phyloP scores from a whole-genome alignment of 805 yeast genomes.

The Candida qinlingensis region DNA sequence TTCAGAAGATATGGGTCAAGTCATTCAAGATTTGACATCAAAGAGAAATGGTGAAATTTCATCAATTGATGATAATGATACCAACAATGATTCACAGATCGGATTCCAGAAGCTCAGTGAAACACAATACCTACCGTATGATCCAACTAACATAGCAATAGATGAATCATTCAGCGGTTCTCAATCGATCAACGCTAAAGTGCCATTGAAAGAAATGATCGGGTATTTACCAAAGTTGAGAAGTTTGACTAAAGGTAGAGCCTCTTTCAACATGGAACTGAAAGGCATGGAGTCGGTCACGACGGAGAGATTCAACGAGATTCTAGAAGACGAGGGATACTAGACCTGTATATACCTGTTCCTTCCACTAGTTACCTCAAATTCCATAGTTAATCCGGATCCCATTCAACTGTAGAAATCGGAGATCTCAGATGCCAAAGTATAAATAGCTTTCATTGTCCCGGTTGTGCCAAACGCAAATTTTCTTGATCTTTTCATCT shows the following conservation, averaged over 20 bases:
- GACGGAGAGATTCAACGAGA: constrained; percentile 40
- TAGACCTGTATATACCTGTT: not conserved
- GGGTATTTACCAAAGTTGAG: constrained; percentile 78
- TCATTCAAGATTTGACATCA: constrained; percentile 78
- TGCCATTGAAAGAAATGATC: constrained; percentile 85
- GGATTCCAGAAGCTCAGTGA: constrained; percentile 57
- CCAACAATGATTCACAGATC: constrained; percentile 30
- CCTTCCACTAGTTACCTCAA: too few species aligned
- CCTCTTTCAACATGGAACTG: constrained; percentile 74
- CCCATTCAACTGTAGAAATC: too few species aligned
- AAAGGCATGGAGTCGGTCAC: constrained; percentile 66
- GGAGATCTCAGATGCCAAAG: not conserved
- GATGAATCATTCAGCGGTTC: constrained; percentile 19
- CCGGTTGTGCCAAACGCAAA: too few species aligned
- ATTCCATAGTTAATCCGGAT: too few species aligned
- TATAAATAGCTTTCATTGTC: not conserved
- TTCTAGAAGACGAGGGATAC: constrained; percentile 23
- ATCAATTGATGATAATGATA: constrained; percentile 61
- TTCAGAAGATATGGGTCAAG: constrained; percentile 73
- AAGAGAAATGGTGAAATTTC: constrained; percentile 70
- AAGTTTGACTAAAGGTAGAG: constrained; percentile 86
- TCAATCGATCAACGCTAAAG: constrained; percentile 67
- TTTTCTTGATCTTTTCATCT: too few species aligned
- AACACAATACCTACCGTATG: constrained; percentile 67
- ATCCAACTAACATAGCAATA: constrained; percentile 39